phyloP scores from a whole-genome alignment of 257 asterid genomes.

The Euphrasia confusa region DNA sequence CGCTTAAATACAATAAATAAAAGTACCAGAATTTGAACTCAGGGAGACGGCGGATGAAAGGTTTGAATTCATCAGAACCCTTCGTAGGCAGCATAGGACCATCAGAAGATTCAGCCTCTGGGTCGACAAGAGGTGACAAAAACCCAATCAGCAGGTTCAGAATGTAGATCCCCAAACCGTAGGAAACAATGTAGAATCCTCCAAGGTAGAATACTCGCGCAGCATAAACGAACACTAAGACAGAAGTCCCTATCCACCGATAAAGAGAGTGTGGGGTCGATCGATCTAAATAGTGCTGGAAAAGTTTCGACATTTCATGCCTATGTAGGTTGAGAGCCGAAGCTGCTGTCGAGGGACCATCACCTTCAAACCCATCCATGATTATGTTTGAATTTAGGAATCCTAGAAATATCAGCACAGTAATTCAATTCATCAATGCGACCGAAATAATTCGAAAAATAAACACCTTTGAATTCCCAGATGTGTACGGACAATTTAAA shows the following conservation, averaged over 20 bases:
- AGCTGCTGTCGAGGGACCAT: slow-evolving; percentile 48
- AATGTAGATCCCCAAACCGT: slow-evolving; percentile 2
- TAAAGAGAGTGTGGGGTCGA: slow-evolving; percentile 75
- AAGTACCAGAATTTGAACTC: slow-evolving; percentile 92
- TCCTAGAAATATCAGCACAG: slow-evolving; percentile 23
- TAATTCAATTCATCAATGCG: slow-evolving; percentile 3
- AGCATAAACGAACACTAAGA: slow-evolving; percentile 52
- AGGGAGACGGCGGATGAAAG: slow-evolving; percentile 96
- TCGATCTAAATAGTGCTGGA: slow-evolving; percentile 78
- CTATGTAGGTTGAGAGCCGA: slow-evolving; percentile 65
- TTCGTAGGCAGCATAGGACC: slow-evolving; percentile 7
- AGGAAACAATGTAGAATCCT: not conserved
- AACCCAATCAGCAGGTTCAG: slow-evolving; percentile 4
- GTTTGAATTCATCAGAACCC: slow-evolving; percentile 39
- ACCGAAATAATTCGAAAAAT: not conserved
- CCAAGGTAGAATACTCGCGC: slow-evolving; percentile 42
- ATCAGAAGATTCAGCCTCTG: not conserved
- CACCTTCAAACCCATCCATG: slow-evolving; percentile 39
- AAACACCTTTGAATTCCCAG: not conserved
- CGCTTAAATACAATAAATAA: not conserved
- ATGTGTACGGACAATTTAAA: too few species aligned
- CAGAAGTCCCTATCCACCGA: slow-evolving; percentile 81
- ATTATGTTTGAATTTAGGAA: slow-evolving; percentile 16
- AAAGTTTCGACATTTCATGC: slow-evolving; percentile 56
- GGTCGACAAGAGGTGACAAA: not conserved